Percentiles rank a stretch among this genome's conserved stretches.
These are phyloP conservation scores for Penicillium sp. DNA, from an alignment of 2,329 filamentous ascomycete species.

Conservation along the genomic window DNA sequence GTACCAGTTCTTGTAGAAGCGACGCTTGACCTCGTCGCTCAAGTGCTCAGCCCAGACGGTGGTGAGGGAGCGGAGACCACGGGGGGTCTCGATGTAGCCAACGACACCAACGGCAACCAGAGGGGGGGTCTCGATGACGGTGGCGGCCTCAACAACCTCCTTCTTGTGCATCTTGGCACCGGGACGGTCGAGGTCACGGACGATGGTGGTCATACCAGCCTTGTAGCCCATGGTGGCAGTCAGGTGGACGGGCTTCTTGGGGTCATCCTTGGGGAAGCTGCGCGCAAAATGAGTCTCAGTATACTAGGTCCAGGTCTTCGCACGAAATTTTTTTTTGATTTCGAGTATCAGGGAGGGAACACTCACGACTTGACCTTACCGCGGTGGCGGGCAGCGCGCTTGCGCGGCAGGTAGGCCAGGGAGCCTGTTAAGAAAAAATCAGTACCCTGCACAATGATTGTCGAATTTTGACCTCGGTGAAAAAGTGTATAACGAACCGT, in stretches of 20 bases:
- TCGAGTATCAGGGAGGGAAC: background rate
- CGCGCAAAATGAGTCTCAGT: conserved; percentile 31
- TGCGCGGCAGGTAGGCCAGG: conserved; percentile 81
- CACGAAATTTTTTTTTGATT: conserved; percentile 13
- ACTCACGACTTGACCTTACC: conserved; percentile 98
- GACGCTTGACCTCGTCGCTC: conserved; percentile 96
- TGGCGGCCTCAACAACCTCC: conserved; percentile 86
- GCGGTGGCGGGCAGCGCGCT: conserved; percentile 90
- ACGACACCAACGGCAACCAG: conserved; percentile 99
- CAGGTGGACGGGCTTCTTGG: conserved; percentile 99
- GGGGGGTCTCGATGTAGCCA: conserved; percentile 99
- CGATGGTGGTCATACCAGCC: conserved; percentile 99
- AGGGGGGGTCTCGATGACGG: conserved; percentile 88
- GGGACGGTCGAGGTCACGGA: conserved; percentile 97
- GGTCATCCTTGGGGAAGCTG: conserved; percentile 99
- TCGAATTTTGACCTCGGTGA: conserved; percentile 44
- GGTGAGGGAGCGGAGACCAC: conserved; percentile 97
- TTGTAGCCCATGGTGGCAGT: conserved; percentile 99
- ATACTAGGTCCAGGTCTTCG: conserved; percentile 16
- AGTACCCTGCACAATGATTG: conserved; percentile 33
- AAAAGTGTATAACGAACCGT: conserved; percentile 81
- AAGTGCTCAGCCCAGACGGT: conserved; percentile 99
- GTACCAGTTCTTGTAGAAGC: conserved; percentile 99
- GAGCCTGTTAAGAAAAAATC: conserved; percentile 51
- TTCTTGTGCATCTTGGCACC: conserved; percentile 99